Evolutionary conservation across 495 filamentous ascomycete species (phyloP), one percentile per base, ranked within the genome.

Genomic region (Aspergillus panamensis): DNA sequence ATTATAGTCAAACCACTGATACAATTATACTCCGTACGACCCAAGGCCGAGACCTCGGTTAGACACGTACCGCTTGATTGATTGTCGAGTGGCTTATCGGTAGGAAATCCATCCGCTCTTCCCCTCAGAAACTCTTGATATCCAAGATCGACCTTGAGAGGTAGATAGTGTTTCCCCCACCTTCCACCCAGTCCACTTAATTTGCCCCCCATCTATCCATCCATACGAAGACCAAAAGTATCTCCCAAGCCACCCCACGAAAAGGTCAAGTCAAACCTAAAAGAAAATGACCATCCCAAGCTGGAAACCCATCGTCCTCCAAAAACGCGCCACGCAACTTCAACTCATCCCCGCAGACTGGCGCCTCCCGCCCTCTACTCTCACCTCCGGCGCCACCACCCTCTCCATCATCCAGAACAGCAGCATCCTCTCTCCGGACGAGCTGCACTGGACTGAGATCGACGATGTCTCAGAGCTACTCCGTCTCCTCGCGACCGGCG

Each of bases 401-500:
- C 16, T 70, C 6, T 42, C 63, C 5, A 53, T 48, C n/a, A 69
- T 73, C 55, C 66, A 45, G 0, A 42, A 55, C 31, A 54, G 71
- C 33, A 42, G 55, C 29, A 62, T 81, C 8, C 75, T 87, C 3
- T 73, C 78, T 0, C 48, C 68, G 9, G 61, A 71, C 6, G 80
- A 84, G 47, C 62, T 82, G 3, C 52, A 73, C 25, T 81, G 83
- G 48, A 85, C 82, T 3, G 80, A 82, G 53, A 72, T 69, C 32
- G 52, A 73, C 0, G 69, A 74, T 47, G 66, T 78, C 13, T 69
- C 73, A 19, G 60, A 68, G 3, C 73, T 85, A 0, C 59, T 81
- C 3, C 54, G 59, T 4, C 66, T 73, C 45, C 69, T 86, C 2
- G 72, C 77, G 4, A 73, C 62, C 7, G 73, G 78, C 4, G 59